Base-by-base conservation (phyloP, 2,329 filamentous ascomycete species). In the Chaetomium globosum region DNA sequence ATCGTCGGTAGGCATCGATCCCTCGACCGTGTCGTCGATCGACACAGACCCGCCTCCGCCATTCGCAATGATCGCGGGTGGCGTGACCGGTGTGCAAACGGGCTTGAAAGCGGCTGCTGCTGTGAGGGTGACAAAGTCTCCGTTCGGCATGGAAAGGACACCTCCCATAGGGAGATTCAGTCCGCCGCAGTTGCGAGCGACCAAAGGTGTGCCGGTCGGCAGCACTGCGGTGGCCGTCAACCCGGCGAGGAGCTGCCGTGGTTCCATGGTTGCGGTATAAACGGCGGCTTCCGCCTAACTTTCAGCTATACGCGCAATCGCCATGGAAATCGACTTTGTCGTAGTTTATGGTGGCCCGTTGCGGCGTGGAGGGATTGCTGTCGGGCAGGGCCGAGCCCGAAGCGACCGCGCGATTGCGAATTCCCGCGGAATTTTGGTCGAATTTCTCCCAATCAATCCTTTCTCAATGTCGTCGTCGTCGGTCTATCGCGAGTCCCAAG, bases 31-130 rank as follows among this genome's bases (percentile, higher is more conserved):
- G 54, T 74, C 72, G 66, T 73, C 74, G 39, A 74, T 68, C 28
- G 73, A 72, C 43, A 78, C 62, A 75, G 64, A 78, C 76, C 65
- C 68, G 39, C 79, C 74, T 49, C 77, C 76, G 12, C 75, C 75
- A 62, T 79, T 80, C 51, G 79, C 75, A 56, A 80, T 77, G 61
- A 83, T 78, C 59, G 75, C 74, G 54, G 78, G 78, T 48, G 75
- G 72, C 30, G 75, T 69, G 59, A 77, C 75, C 21, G 79, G 77
- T 31, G 80, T 80, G 75, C 87, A 89, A 61, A 80, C 76, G 10
- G 86, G 85, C 39, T 81, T 82, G 77, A 87, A 90, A 68, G 88
- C 76, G 71, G 85, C 85, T 67, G 85, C 80, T 65, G 82, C 77
- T 56, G 83, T 81, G 70, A 91, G 81, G 53, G 84, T 88, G 71